These are phyloP conservation scores for Arxiozyma heterogenica DNA, from an alignment of 1,139 yeast genomes.

Conservation along the genomic window DNA sequence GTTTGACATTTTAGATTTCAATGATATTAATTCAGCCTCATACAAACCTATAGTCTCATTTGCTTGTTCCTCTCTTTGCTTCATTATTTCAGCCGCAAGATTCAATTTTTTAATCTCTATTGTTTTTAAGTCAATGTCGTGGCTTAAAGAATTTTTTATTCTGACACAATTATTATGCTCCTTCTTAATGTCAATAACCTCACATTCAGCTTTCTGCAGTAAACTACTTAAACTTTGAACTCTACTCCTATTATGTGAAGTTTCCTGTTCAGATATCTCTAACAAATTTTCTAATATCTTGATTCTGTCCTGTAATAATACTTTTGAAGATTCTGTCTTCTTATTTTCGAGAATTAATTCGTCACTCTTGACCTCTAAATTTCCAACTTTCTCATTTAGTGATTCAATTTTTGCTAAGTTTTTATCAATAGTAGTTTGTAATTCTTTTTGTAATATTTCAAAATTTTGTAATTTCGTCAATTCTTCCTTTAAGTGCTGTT, in stretches of 20 bases:
- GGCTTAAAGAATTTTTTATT: not conserved
- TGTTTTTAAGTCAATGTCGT: not conserved
- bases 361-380: not conserved
- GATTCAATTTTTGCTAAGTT: not conserved
- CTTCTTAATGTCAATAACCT: not conserved
- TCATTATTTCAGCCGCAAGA: not conserved
- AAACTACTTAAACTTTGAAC: not conserved
- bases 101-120: not conserved
- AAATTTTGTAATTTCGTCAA: not conserved
- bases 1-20: not conserved
- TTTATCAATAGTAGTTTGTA: not conserved
- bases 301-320: not conserved
- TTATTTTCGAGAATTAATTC: slow-evolving; percentile 26
- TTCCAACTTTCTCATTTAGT: not conserved
- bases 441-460: not conserved
- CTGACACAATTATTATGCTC: not conserved
- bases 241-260: not conserved
- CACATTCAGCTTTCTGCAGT: not conserved
- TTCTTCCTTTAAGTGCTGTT: not conserved
- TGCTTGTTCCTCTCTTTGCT: not conserved
- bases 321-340: not conserved
- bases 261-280: not conserved
- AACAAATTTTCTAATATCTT: not conserved
- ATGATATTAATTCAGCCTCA: not conserved
- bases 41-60: not conserved